Conservation (phyloP, 805 yeast genomes). For the Saturnispora besseyi region DNA sequence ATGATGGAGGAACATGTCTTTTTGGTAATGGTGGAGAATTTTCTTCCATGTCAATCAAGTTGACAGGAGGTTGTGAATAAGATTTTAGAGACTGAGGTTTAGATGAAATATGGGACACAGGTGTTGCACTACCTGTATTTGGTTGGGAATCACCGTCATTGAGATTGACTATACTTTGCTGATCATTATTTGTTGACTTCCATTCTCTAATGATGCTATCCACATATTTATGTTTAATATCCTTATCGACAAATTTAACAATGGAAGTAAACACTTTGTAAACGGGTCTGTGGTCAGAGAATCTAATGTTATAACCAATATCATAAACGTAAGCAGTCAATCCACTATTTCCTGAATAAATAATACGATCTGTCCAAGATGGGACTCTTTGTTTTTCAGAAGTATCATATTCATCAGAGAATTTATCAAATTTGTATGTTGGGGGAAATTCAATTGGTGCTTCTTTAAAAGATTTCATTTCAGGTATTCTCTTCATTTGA, state of each 20-base stretch:
- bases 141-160: conserved; percentile 19
- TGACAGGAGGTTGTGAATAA: conserved; percentile 2
- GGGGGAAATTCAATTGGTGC: conserved; percentile 72
- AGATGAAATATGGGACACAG: conserved; percentile 16
- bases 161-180: conserved; percentile 20
- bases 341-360: conserved; percentile 46
- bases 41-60: conserved; percentile 19
- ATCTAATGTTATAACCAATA: conserved; percentile 45
- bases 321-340: conserved; percentile 61
- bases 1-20: conserved; percentile 20
- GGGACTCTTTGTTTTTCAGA: conserved; percentile 91
- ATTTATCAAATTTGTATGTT: conserved; percentile 87
- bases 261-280: conserved; percentile 64
- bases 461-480: conserved; percentile 72
- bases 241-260: conserved; percentile 64
- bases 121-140: conserved; percentile 8
- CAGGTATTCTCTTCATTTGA: conserved; percentile 64
- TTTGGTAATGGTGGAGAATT: conserved; percentile 13
- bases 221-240: conserved; percentile 43
- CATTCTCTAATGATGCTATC: conserved; percentile 52
- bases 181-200: conserved; percentile 26
- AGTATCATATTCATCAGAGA: conserved; percentile 71
- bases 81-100: conserved; percentile 7
- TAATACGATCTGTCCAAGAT: conserved; percentile 91
- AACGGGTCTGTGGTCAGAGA: conserved; percentile 92